Evolutionary conservation across 495 filamentous ascomycete genomes (phyloP), one percentile per base, ranked within the genome.

Genomic region (Aspergillus incahuasiensis): DNA sequence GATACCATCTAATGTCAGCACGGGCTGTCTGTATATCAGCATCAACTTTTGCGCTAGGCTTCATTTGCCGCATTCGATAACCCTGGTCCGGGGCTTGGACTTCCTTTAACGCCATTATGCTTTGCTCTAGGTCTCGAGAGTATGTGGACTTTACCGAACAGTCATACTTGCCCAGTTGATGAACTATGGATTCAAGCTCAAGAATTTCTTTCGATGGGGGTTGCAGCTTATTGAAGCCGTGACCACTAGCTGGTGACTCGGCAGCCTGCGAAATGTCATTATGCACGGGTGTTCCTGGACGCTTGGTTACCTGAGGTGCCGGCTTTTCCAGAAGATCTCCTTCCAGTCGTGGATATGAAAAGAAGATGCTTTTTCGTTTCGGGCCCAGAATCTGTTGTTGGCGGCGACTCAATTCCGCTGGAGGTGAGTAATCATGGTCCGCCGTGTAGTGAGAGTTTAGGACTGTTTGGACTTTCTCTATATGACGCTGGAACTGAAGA

Each of bases 401-500:
- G 11, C 8, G 1, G 18, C 41, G 13, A 25, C 34, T 43, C 18
- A 24, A 16, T n/a, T 15, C 4, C 12, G 52, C 9, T 6, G 13
- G 11, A 5, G 30, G 30, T 6, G 19, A 19, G 13, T 7, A 35
- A 8, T 22, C 5, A 42, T 55, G 49, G 13, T 3, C 18, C 7
- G 8, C 12, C n/a, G 16, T 34, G 19, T 20, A 56, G 20, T 60
- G 59, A 3, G 21, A 38, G 48, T 55, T 48, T 3, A 68, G 35
- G 30, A 69, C 55, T 9, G 24, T 47, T 52, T 66, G 57, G 5
- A 68, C 52, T 8, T 63, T 18, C 9, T 61, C 20, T 16, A 84
- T 34, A 55, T 81, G 77, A 5, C 60, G 16, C 1, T 66, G 69
- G 1, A 85, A 58, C 45, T 76, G 66, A 9, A 66, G 43, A 50